Evolutionary conservation across 2,329 filamentous ascomycete genomes (phyloP), one percentile per base, ranked within the genome.

Genomic region (Nemania abortiva): DNA sequence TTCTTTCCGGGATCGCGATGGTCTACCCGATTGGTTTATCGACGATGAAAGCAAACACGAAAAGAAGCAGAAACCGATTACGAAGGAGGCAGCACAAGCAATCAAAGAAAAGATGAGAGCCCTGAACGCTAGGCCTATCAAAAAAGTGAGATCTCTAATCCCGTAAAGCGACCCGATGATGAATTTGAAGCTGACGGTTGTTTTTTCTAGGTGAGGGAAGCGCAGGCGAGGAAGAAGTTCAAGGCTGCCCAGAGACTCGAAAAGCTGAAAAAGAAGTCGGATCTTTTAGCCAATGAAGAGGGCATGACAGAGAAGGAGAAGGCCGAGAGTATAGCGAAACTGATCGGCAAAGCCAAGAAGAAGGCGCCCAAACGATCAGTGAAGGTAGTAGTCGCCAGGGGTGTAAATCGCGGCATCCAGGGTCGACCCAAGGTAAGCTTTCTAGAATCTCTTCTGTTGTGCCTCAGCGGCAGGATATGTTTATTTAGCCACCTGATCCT

Each of bases 201-300:
- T 31, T 45, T 18, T 18, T 29, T 10, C n/a, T 65, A 71, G 69
- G 69, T 99, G 37, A 92, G 93, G 75, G 96, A 99, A 82, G 96
- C 96, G 27, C 95, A 97, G 83, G 95, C 95, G 42, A 88, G 96
- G 68, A 99, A 99, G 90, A 98, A 98, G 85, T 91, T 97, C 82
- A 97, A 97, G 87, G 91, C 95, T 9, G 95, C 94, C 0, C 93
- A 97, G 82, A 88, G 89, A 66, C 83, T 99, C 34, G 96, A 99
- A 87, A 98, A 97, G 84, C 84, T 99, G 72, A 93, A 94, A 84
- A 97, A 97, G 90, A 99, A 99, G 88, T 93, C 90, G n/a, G 95
- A 97, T 47, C 83, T 97, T 75, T 83, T 99, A 59, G 91, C 91
- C 22, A 93, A 94, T 67, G 95, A 97, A 74, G 95, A 98, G 80